Base-by-base conservation (phyloP, 208 protist genomes). In the Acanthamoeba castellanii region DNA sequence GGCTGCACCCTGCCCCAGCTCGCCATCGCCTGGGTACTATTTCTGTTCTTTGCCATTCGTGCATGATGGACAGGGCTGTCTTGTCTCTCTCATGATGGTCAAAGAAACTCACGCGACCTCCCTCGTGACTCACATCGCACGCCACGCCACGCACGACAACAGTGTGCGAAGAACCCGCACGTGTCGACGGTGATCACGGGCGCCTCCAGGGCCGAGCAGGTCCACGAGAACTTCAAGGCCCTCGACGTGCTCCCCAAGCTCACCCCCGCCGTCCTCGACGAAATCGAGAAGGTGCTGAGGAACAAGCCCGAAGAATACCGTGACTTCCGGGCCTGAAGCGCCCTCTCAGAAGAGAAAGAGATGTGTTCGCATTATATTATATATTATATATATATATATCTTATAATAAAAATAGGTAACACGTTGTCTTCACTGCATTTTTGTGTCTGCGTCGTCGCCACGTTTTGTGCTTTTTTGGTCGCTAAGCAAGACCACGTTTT, bases 1-100 rank as follows among this genome's bases (percentile, higher is more conserved):
- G 95, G 84, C 27, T 96, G 95, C 76, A 93, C 45, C 16, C 42
- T 96, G 27, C 84, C 94, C 20, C 95, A 96, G 82, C 76, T 97
- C 42, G 64, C 96, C 50, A 72, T 97, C 25, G 96, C 96, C 22
- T 97, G 96, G 96, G 84, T 70, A 52, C 11, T 52, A 52, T 52
- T 52, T 11, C 4, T 11, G 47, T 52, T n/a, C n/a, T n/a, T n/a
- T n/a, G n/a, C n/a, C n/a, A n/a, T n/a, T n/a, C n/a, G n/a, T n/a
- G n/a, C n/a, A n/a, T n/a, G n/a, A n/a, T n/a, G n/a, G n/a, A n/a
- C n/a, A n/a, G n/a, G n/a, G n/a, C n/a, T n/a, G n/a, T n/a, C n/a
- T n/a, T n/a, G n/a, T n/a, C n/a, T n/a, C n/a, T n/a, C n/a, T n/a
- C n/a, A n/a, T n/a, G n/a, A n/a, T n/a, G n/a, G n/a, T n/a, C n/a